A percentile compares a stretch with the other conserved stretches of the same genome.
Conservation (phyloP, 2,329 filamentous ascomycete species). For the Colletotrichum sp. region DNA sequence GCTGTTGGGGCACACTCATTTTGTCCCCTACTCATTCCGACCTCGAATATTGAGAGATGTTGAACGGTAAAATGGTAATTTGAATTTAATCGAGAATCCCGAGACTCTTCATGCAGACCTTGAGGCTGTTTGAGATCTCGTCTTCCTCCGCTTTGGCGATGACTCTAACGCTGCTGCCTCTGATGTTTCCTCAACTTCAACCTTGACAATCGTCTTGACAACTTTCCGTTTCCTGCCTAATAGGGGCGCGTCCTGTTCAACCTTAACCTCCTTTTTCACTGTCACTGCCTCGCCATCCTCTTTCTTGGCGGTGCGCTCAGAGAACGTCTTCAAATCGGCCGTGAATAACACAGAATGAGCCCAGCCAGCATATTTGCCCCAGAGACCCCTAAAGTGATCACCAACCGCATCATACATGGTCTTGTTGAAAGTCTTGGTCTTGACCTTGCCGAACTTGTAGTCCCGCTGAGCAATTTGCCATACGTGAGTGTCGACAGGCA, state of each 20-base stretch:
- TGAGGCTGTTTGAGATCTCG: constrained; percentile 10
- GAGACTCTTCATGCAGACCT: neutral
- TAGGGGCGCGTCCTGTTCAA: constrained; percentile 29
- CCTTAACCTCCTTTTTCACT: constrained; percentile 28
- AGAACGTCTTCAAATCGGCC: constrained; percentile 86
- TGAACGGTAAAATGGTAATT: neutral
- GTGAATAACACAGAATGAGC: constrained; percentile 97
- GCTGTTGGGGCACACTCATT: neutral
- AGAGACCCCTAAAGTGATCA: constrained; percentile 85
- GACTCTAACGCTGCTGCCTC: neutral
- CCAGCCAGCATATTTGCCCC: constrained; percentile 96
- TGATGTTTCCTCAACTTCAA: constrained; percentile 2
- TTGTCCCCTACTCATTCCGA: neutral
- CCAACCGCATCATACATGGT: constrained; percentile 88
- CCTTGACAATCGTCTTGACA: constrained; percentile 17
- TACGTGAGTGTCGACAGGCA: constrained; percentile 96
- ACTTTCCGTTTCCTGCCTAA: constrained; percentile 20
- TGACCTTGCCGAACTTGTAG: constrained; percentile 87
- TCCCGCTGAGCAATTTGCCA: constrained; percentile 98
- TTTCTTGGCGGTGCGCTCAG: constrained; percentile 59
- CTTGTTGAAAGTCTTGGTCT: constrained; percentile 85
- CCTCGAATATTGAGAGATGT: neutral
- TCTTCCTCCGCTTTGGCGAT: constrained; percentile 17
- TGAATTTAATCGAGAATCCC: neutral
- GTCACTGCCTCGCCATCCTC: constrained; percentile 17